Evolutionary conservation across 1,284 basidiomycete species (phyloP).

Genomic region (Volvariella volvacea): DNA sequence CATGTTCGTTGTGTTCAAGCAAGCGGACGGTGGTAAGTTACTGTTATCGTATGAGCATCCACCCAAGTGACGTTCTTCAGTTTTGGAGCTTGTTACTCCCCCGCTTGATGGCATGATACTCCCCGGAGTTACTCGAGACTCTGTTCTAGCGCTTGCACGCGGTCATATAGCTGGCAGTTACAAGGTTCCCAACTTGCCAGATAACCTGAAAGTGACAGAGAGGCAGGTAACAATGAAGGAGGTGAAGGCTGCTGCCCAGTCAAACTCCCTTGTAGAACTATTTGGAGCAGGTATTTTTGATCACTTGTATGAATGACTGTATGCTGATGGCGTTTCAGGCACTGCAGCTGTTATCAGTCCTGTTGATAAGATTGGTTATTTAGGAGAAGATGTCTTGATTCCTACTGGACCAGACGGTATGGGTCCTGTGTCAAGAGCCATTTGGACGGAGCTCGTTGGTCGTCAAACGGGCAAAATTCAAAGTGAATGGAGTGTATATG

Average conservation of each 20-base stretch:
- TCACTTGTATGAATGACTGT: slow-evolving; percentile 1
- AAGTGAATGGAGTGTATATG: slow-evolving; percentile 75
- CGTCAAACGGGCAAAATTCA: slow-evolving; percentile 85
- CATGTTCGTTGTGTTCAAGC: slow-evolving; percentile 82
- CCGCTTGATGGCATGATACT: slow-evolving; percentile 95
- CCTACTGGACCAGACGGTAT: slow-evolving; percentile 86
- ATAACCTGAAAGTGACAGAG: slow-evolving; percentile 73
- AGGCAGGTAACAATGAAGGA: slow-evolving; percentile 88
- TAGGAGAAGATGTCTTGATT: slow-evolving; percentile 77
- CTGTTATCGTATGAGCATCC: slow-evolving; percentile 4
- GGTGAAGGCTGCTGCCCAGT: slow-evolving; percentile 65
- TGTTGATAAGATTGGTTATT: slow-evolving; percentile 83
- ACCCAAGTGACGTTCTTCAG: slow-evolving; percentile 23
- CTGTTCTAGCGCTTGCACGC: slow-evolving; percentile 77
- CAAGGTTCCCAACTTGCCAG: slow-evolving; percentile 55
- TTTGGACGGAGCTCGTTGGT: slow-evolving; percentile 83
- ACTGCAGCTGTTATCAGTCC: slow-evolving; percentile 87
- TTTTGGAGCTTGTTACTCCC: slow-evolving; percentile 81
- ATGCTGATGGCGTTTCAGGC: slow-evolving; percentile 31
- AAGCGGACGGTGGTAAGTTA: slow-evolving; percentile 61
- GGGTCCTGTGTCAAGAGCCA: slow-evolving; percentile 77
- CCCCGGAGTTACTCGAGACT: slow-evolving; percentile 94
- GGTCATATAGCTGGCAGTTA: slow-evolving; percentile 62
- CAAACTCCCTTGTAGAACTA: slow-evolving; percentile 79
- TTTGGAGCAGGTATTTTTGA: slow-evolving; percentile 90